Conservation (phyloP, 495 filamentous ascomycete species). For the Baudoinia panamericana region DNA sequence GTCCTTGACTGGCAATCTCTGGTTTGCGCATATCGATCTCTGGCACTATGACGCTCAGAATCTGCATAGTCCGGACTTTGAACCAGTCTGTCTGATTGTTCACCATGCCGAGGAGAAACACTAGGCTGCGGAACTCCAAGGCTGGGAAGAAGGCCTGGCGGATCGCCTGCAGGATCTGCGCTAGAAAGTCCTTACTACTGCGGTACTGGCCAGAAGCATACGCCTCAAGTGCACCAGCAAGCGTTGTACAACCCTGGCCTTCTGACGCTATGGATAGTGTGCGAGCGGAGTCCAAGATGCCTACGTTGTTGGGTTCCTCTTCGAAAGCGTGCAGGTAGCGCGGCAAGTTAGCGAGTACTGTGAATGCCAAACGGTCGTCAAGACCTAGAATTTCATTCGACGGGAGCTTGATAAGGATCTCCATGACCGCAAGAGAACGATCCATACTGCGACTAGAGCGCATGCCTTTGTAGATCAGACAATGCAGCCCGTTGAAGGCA, state of each 20-base stretch:
- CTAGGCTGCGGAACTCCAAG: constrained; percentile 68
- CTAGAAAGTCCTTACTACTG: constrained; percentile 63
- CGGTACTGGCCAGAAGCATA: constrained; percentile 59
- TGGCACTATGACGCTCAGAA: constrained; percentile 73
- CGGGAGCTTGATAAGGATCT: constrained; percentile 65
- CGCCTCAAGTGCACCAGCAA: constrained; percentile 49
- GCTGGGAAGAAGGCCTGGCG: constrained; percentile 69
- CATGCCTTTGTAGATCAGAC: constrained; percentile 77
- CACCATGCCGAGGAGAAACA: constrained; percentile 82
- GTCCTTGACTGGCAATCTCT: constrained; percentile 81
- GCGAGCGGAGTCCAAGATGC: constrained; percentile 48
- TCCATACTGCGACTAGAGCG: constrained; percentile 73
- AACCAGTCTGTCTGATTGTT: constrained; percentile 82
- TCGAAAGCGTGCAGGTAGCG: constrained; percentile 73
- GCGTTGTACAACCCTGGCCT: constrained; percentile 43
- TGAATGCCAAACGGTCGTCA: constrained; percentile 67
- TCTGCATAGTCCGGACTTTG: constrained; percentile 79
- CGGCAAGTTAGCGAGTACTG: constrained; percentile 78
- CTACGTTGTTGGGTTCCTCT: constrained; percentile 39
- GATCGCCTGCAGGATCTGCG: constrained; percentile 60
- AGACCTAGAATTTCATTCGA: constrained; percentile 72
- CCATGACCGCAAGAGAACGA: constrained; percentile 60
- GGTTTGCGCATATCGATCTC: constrained; percentile 86
- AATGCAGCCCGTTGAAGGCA: constrained; percentile 72
- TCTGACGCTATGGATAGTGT: constrained; percentile 61